phyloP scores from a whole-genome alignment of 257 asterid species.

The Nicotiana otophora region DNA sequence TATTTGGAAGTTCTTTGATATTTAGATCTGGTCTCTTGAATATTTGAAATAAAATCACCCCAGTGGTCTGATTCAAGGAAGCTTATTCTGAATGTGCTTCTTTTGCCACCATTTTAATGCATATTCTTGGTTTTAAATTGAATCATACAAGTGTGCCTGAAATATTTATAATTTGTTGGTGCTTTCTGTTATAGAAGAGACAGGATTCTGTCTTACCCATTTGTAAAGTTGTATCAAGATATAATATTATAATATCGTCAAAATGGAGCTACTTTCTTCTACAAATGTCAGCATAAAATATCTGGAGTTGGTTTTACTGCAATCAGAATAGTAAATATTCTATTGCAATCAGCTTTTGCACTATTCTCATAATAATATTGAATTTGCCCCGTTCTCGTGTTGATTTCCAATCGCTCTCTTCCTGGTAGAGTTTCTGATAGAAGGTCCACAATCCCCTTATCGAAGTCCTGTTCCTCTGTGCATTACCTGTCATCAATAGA shows the following conservation, averaged over 20 bases:
- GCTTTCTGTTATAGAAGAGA: background rate
- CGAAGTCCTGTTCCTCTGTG: background rate
- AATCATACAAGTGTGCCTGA: background rate
- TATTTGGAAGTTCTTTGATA: background rate
- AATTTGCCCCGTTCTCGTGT: background rate
- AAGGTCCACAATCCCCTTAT: background rate
- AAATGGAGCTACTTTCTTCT: background rate
- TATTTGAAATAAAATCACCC: background rate
- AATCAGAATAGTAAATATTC: background rate
- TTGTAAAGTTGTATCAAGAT: background rate
- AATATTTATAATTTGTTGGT: background rate
- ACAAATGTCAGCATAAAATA: background rate
- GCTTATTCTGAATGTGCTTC: background rate
- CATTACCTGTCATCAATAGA: background rate
- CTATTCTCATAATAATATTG: background rate
- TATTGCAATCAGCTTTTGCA: background rate
- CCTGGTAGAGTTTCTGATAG: background rate
- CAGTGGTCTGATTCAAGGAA: background rate
- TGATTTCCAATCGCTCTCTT: background rate
- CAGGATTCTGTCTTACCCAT: background rate
- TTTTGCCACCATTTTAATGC: background rate
- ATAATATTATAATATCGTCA: background rate
- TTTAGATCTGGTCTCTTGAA: background rate
- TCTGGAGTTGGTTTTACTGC: background rate
- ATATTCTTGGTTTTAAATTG: background rate